Evolutionary conservation across 495 filamentous ascomycete species (phyloP), one percentile per base, ranked within the genome.

Genomic region (Podospora didyma): DNA sequence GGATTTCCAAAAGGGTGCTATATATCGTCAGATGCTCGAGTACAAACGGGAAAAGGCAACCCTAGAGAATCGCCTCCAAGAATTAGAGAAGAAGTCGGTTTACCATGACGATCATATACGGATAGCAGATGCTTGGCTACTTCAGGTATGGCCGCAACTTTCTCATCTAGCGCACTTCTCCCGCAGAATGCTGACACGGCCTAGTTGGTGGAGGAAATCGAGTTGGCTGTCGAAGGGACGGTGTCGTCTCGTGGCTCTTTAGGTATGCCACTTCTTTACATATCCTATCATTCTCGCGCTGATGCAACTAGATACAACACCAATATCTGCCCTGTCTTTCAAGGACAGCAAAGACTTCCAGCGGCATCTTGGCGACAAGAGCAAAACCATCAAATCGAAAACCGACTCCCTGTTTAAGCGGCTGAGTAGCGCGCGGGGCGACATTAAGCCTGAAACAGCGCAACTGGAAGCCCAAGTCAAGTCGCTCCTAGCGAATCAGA

Each of bases 1-100:
- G 94, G 84, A 87, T 62, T 97, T 90, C 67, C 91, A 96, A 76
- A 98, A 98, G 72, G 94, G 96, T 79, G 94, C 94, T 56, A 97
- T 98, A 66, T 86, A 89, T 68, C 89, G 94, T 26, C 93, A 97
- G 67, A 96, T 98, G 93, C 86, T 88, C 63, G 95, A 97, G 70
- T 96, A 92, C 69, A 97, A 96, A 72, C 82, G 95, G 47, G 90
- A 97, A 66, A 90, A 89, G 69, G 77, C 77, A 31, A 85, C 83
- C 17, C 71, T 96, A 46, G 93, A 97, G 71, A 70, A 78, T 39
- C 87, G 86, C 62, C 72, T 94, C 49, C 86, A 82, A 59, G 87
- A 93, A 51, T 76, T 91, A 56, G 79, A 86, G 44, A 92, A 94
- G 69, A 80, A 81, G 54, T 80, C 89, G 16, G 70, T 78, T 44